Evolutionary conservation across 2,329 filamentous ascomycete species (phyloP), one percentile per base, ranked within the genome.

Genomic region (Fusarium succisae): DNA sequence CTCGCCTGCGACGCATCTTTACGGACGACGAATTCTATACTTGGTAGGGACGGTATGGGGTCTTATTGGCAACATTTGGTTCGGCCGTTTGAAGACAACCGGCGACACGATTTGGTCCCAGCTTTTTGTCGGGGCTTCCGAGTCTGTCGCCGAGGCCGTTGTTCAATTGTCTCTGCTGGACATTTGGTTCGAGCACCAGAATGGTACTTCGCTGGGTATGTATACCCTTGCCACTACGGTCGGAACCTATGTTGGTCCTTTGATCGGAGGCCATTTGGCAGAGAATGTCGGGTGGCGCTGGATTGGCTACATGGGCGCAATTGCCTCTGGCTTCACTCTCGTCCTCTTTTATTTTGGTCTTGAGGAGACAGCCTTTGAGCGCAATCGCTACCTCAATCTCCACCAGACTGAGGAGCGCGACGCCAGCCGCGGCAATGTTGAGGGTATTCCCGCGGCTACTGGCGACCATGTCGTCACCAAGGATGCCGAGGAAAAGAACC

Each of bases 131-230:
- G 88, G 88, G 22, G 87, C 87, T 6, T 89, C 88, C 9, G 87
- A 90, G 78, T 84, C 87, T 14, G 87, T 87, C 47, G 87, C 87
- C 5, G 88, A 90, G 78, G 88, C 88, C 1, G 84, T 87, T 37
- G 88, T 87, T 12, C 88, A 90, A 75, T 79, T 89, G n/a, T 89
- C 87, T 4, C 81, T 90, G 35, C 86, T 88, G 13, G 88, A 90
- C 72, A 83, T 90, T 37, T 90, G 88, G 81, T 90, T 87, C 69
- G 86, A 89, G 79, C 88, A 90, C 73, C 87, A 88, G 67, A 84
- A 87, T 48, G 88, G 88, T 45, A 83, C 84, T 2, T 86, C 87
- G 2, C 81, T 90, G 11, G 88, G 88, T 64, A 76, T 89, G 32
- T 90, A 90, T 73, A 87, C 89, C 32, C 80, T 89, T 41, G 85